Evolutionary conservation across 2,329 filamentous ascomycete genomes (phyloP), one percentile per base, ranked within the genome.

Genomic region (Aspergillus latus): DNA sequence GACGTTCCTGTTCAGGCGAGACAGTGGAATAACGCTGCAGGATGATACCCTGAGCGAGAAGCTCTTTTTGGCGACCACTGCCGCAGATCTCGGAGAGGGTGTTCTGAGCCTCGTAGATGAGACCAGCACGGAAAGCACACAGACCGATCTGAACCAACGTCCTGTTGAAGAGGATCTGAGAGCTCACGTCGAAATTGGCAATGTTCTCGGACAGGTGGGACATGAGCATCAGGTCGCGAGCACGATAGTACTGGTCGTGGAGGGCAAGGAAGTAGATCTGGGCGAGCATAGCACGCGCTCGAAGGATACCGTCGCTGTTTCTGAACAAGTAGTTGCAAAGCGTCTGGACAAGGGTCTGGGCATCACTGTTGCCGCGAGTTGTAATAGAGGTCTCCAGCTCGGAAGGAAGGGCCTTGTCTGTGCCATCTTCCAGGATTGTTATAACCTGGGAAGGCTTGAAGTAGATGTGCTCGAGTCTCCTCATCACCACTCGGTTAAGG

Each of bases 181-280:
- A 96, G 79, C 88, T 91, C 66, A 99, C 89, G 70, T 99, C 94
- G 71, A 99, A 99, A 78, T 90, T 95, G 78, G 85, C 84, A 74
- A 99, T 99, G 54, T 90, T 96, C 81, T 99, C 94, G 73, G 97
- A 93, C 72, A 99, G 81, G 80, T 99, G 94, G 15, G 94, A 99
- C 92, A 99, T 99, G 75, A 99, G 86, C 88, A 97, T 96, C 89
- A 99, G 93, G 76, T 99, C 95, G 64, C 94, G 90, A 69, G 94
- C 89, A 78, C 89, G 91, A 84, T 96, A 97, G 83, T 97, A 99
- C 68, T 96, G 88, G 77, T 97, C 92, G 77, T 99, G 94, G 52
- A 99, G 84, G 50, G 94, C 94, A 66, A 97, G 83, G 86, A 96
- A 96, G 82, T 99, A 99, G 62, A 99, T 94, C 78, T 97, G 92